These are phyloP conservation scores for Kuraishia floccosa DNA, from an alignment of 805 yeast genomes.

Conservation along the genomic window DNA sequence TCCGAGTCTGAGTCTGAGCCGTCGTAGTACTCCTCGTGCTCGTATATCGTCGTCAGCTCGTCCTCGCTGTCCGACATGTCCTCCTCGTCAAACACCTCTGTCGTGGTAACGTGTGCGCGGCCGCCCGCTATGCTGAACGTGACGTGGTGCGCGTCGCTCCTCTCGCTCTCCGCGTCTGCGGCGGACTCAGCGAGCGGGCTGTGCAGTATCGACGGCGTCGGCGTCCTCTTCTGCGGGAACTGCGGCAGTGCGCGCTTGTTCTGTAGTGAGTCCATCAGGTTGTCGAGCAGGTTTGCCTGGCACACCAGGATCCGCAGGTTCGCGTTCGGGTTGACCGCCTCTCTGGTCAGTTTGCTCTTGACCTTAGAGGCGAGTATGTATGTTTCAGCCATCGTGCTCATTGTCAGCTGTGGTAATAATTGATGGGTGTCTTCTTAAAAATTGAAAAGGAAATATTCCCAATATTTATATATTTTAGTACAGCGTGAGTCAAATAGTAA, in stretches of 20 bases:
- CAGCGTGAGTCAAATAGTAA: too few species aligned
- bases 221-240: constrained; percentile 9
- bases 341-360: constrained; percentile 48
- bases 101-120: constrained; percentile 19
- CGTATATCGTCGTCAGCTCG: constrained; percentile 20
- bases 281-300: constrained; percentile 64
- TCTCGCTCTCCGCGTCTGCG: constrained; percentile 3
- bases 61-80: constrained; percentile 8
- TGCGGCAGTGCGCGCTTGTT: constrained; percentile 15
- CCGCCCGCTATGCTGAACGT: constrained; percentile 7
- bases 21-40: constrained; percentile 11
- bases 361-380: constrained; percentile 56
- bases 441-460: too few species aligned
- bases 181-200: constrained; percentile 1
- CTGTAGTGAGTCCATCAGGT: constrained; percentile 41
- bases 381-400: constrained; percentile 26
- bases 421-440: too few species aligned
- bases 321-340: constrained; percentile 47
- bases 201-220: constrained; percentile 7
- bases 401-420: background rate
- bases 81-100: constrained; percentile 16
- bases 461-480: too few species aligned
- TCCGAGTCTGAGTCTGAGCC: constrained; percentile 7
- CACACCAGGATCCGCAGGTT: constrained; percentile 47
- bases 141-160: too few species aligned